Conservation (phyloP, 257 asterid species). For the Fraxinus americana region DNA sequence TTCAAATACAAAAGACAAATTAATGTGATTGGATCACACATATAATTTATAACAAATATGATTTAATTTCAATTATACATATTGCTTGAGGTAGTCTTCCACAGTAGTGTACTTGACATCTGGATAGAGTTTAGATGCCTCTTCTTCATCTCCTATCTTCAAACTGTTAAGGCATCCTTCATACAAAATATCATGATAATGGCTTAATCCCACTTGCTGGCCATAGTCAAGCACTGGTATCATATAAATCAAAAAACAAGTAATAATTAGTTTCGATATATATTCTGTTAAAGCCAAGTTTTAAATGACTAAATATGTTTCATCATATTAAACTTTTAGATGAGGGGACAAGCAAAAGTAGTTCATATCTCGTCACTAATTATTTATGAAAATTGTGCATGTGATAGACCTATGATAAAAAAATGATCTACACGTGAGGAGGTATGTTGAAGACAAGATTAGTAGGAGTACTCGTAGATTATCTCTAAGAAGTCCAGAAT, state of each 20-base stretch:
- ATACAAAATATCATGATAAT: background rate
- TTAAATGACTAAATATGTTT: too few species aligned
- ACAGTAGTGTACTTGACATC: background rate
- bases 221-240: background rate
- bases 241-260: background rate
- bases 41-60: background rate
- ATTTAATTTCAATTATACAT: background rate
- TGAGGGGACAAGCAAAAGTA: too few species aligned
- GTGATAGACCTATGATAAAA: too few species aligned
- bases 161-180: background rate
- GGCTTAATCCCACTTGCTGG: slow-evolving; percentile 2
- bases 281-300: too few species aligned
- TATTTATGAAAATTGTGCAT: too few species aligned
- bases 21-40: too few species aligned
- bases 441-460: too few species aligned
- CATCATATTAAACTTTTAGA: too few species aligned
- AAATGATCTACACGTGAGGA: too few species aligned
- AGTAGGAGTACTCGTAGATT: background rate
- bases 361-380: too few species aligned
- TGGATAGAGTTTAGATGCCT: background rate
- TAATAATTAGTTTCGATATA: too few species aligned
- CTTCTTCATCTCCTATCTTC: background rate
- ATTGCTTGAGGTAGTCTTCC: background rate
- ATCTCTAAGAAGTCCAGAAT: background rate
- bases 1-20: too few species aligned